A percentile compares a stretch with the other conserved stretches of the same genome.
Conservation (phyloP, 495 filamentous ascomycete genomes). For the Penicillium egyptiacum region DNA sequence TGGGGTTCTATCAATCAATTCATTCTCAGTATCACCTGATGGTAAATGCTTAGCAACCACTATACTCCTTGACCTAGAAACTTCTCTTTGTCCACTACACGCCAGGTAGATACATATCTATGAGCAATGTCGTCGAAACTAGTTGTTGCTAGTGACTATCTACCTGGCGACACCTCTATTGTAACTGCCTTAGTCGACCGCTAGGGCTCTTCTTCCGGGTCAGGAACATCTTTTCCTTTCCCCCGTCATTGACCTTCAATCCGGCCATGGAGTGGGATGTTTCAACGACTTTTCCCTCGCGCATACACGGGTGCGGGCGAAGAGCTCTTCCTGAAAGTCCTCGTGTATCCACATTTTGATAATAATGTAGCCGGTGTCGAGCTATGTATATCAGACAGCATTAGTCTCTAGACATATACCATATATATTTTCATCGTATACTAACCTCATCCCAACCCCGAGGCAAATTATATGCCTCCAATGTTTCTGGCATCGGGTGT, state of each 20-base stretch:
- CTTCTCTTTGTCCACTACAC: neutral
- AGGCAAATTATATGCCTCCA: neutral
- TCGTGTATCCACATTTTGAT: constrained; percentile 76
- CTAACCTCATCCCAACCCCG: neutral
- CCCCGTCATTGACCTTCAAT: constrained; percentile 50
- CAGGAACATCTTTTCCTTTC: constrained; percentile 55
- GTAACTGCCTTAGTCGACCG: constrained; percentile 5
- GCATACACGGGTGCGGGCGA: constrained; percentile 66
- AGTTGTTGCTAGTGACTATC: too few species aligned
- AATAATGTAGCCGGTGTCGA: constrained; percentile 68
- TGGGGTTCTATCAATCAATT: neutral
- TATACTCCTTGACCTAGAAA: neutral
- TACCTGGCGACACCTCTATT: too few species aligned
- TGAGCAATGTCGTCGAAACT: too few species aligned
- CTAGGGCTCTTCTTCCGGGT: constrained; percentile 62
- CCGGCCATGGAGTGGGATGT: constrained; percentile 48
- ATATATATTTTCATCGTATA: too few species aligned
- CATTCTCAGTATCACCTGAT: neutral
- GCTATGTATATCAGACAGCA: constrained; percentile 17
- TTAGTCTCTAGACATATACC: neutral
- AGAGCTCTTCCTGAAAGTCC: constrained; percentile 69
- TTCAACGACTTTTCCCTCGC: constrained; percentile 51
- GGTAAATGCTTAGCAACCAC: neutral
- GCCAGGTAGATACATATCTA: neutral
- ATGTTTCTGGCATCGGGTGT: neutral